A percentile compares a stretch with the other conserved stretches of the same genome.
These are phyloP conservation scores for Scutellaria galericulata DNA, from an alignment of 257 asterid species.

Conservation along the genomic window DNA sequence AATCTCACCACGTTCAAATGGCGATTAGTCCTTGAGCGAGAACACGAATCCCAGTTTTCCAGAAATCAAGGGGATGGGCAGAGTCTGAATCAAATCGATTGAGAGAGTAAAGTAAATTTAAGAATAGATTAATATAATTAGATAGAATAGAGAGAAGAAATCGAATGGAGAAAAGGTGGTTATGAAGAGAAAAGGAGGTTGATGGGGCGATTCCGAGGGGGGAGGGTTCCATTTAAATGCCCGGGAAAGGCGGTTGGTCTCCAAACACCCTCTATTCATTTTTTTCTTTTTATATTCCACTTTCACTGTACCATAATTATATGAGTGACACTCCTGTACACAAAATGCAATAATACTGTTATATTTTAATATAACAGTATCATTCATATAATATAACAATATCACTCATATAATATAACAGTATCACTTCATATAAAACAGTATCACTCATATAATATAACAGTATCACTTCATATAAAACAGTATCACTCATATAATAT, in stretches of 20 bases:
- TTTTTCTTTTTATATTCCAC: too few species aligned
- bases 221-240: conserved; percentile 41
- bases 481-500: too few species aligned
- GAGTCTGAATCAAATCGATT: conserved; percentile 13
- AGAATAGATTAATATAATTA: not conserved
- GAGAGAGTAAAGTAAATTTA: conserved; percentile 10
- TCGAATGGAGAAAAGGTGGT: conserved; percentile 36
- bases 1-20: conserved; percentile 27
- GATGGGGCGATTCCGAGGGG: conserved; percentile 48
- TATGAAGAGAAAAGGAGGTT: conserved; percentile 32
- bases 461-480: too few species aligned
- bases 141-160: not conserved
- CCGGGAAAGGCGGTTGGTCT: conserved; percentile 40
- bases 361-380: too few species aligned
- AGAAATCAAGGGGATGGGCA: conserved; percentile 30
- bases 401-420: too few species aligned
- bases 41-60: conserved; percentile 25
- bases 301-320: too few species aligned
- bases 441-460: too few species aligned
- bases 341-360: too few species aligned
- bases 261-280: too few species aligned
- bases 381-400: too few species aligned
- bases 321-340: too few species aligned
- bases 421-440: too few species aligned
- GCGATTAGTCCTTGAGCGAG: conserved; percentile 20